phyloP scores from a whole-genome alignment of 805 yeast genomes.

The Lipomyces orientalis region DNA sequence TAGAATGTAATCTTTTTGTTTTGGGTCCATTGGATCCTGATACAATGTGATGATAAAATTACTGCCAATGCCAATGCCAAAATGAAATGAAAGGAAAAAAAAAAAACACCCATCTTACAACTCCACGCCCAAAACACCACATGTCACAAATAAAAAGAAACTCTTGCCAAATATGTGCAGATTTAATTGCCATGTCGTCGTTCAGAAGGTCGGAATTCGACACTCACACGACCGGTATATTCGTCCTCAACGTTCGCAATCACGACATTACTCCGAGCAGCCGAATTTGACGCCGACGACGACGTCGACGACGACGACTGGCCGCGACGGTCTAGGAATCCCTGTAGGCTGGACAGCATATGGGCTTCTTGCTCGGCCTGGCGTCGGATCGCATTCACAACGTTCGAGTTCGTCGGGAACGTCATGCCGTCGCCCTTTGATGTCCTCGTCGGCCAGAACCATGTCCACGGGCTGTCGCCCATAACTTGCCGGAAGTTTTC shows the following conservation, averaged over 20 bases:
- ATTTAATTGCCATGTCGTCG: not conserved
- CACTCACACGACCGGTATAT: constrained; percentile 33
- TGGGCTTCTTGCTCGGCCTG: constrained; percentile 46
- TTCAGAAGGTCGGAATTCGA: constrained; percentile 32
- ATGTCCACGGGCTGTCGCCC: constrained; percentile 69
- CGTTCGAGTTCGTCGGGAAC: constrained; percentile 45
- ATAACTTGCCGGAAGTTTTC: constrained; percentile 72
- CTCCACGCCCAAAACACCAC: too few relatives aligned
- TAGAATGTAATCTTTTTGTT: not conserved
- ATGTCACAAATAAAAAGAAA: not conserved
- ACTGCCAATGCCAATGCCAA: not conserved
- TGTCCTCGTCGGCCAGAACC: constrained; percentile 69
- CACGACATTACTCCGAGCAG: constrained; percentile 15
- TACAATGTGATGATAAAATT: too few relatives aligned
- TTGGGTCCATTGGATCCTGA: too few relatives aligned
- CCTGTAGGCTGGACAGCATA: constrained; percentile 27
- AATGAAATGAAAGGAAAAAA: too few relatives aligned
- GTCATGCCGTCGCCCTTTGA: constrained; percentile 49
- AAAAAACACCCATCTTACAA: too few relatives aligned
- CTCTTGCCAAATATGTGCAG: not conserved
- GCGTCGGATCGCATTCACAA: constrained; percentile 42
- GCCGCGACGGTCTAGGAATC: constrained; percentile 14
- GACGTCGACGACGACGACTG: not conserved
- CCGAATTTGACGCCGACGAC: not conserved
- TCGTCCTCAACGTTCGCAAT: constrained; percentile 28